Evolutionary conservation across 1,284 basidiomycete genomes (phyloP), one percentile per base, ranked within the genome.

Genomic region (Paramarasmius palmivorus): DNA sequence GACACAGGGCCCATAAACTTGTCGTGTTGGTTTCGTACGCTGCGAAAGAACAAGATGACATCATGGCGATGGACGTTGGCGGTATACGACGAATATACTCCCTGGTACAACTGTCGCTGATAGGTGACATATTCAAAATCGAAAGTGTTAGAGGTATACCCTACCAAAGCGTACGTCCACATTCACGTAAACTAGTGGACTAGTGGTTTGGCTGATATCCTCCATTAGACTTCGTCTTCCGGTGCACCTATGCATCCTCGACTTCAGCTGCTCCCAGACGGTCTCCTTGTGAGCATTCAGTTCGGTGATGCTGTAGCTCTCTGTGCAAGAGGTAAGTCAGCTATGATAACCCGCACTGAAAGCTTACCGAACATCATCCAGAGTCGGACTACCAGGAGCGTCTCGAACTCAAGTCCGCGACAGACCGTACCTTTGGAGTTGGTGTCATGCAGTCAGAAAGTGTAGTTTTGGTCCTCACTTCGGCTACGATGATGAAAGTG

Each of bases 281-380:
- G 85, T 25, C 71, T 76, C 26, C 62, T 89, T 7, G 70, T 84
- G 32, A 75, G 78, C 49, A 77, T 90, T 6, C 82, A 90, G 59
- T 92, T 90, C 59, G 87, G 88, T 15, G 88, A 92, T 66, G 84
- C 87, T 2, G 80, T 90, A n/a, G 83, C 85, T 5, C 69, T 91
- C 10, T 86, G 85, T 65, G 78, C 86, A 44, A 76, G 79, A 72
- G 79, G 88, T 87, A 61, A 10, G 70, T 56, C 17, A 17, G n/a
- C n/a, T 19, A 26, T 20, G 50, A n/a, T 15, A 26, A 41, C 4
- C 46, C 23, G 1, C 23, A 49, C 37, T 32, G 9, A 25, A 23
- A 44, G 40, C 29, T 45, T 32, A 52, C 22, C 45, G 19, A 35
- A n/a, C 26, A 51, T 36, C 2, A 51, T 20, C 26, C 57, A 92